These are phyloP conservation scores for Silene vulgaris DNA, from an alignment of 179 eudicot species.

Conservation along the genomic window DNA sequence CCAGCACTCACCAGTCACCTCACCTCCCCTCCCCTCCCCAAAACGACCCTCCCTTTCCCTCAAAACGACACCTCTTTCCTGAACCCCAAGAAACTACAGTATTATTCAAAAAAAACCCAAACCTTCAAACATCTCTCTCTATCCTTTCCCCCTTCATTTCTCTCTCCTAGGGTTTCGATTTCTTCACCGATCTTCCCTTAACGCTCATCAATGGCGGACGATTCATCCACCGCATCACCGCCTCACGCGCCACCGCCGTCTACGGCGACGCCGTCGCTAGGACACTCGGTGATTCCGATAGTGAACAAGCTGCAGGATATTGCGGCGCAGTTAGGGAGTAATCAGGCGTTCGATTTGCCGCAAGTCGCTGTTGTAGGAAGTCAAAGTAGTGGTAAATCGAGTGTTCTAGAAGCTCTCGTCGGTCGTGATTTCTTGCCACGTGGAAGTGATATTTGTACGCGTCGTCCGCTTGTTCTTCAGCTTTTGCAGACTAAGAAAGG, in stretches of 20 bases:
- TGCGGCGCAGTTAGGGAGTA: conserved; percentile 37
- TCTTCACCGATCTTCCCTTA: conserved; percentile 5
- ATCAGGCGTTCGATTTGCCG: conserved; percentile 40
- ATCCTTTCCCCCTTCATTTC: not conserved
- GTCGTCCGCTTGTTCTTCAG: conserved; percentile 43
- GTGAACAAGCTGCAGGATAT: conserved; percentile 51
- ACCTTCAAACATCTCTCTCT: not conserved
- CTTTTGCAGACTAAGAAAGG: conserved; percentile 45
- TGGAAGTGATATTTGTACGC: conserved; percentile 38
- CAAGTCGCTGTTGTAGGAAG: conserved; percentile 50
- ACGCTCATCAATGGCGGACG: conserved; percentile 37
- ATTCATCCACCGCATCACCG: conserved; percentile 23
- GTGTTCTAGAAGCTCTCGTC: conserved; percentile 46
- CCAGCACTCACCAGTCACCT: not conserved
- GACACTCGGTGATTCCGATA: conserved; percentile 37
- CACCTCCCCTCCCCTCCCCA: not conserved
- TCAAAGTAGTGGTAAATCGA: conserved; percentile 52
- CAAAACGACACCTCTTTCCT: conserved; percentile 8
- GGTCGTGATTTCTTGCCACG: conserved; percentile 51
- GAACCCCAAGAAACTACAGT: not conserved
- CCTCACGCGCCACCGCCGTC: not conserved
- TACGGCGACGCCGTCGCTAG: conserved; percentile 25
- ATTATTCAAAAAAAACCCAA: not conserved
- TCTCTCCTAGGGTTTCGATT: conserved; percentile 26
- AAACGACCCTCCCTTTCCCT: not conserved